A percentile compares a stretch with the other conserved stretches of the same genome.
These are phyloP conservation scores for Argentina anserina DNA, from an alignment of 306 rosid species.

Conservation along the genomic window DNA sequence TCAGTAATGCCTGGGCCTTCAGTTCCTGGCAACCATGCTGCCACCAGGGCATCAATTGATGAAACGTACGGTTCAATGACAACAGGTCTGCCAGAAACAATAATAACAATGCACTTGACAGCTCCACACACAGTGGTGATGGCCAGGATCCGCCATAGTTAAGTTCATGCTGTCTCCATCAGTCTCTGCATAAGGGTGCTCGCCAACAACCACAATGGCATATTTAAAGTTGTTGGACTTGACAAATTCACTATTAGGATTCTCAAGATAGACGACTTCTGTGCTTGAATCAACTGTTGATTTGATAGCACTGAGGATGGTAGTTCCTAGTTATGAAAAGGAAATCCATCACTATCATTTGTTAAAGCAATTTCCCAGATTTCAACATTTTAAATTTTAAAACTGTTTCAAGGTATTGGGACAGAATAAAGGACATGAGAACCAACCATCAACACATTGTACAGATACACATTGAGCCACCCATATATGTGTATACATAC, in stretches of 20 bases:
- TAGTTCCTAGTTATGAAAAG: slow-evolving; percentile 63
- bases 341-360: slow-evolving; percentile 20
- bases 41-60: slow-evolving; percentile 62
- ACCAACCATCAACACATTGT: background rate
- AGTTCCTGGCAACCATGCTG: slow-evolving; percentile 91
- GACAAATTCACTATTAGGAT: slow-evolving; percentile 60
- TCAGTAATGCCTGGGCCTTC: slow-evolving; percentile 92
- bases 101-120: slow-evolving; percentile 62
- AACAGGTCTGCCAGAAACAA: slow-evolving; percentile 80
- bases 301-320: slow-evolving; percentile 63
- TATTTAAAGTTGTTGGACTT: slow-evolving; percentile 64
- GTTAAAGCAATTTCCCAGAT: background rate
- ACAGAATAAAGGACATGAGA: background rate
- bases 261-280: slow-evolving; percentile 54
- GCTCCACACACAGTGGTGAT: slow-evolving; percentile 66
- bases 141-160: slow-evolving; percentile 67
- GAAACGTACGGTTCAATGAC: slow-evolving; percentile 77
- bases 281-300: slow-evolving; percentile 67
- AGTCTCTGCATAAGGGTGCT: slow-evolving; percentile 76
- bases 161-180: slow-evolving; percentile 69
- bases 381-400: background rate
- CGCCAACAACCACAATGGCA: slow-evolving; percentile 84
- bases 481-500: background rate
- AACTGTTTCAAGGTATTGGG: background rate
- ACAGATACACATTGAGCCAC: too few relatives aligned